Conservation (phyloP, 495 filamentous ascomycete genomes). For the Penicillium atrosanguineum region DNA sequence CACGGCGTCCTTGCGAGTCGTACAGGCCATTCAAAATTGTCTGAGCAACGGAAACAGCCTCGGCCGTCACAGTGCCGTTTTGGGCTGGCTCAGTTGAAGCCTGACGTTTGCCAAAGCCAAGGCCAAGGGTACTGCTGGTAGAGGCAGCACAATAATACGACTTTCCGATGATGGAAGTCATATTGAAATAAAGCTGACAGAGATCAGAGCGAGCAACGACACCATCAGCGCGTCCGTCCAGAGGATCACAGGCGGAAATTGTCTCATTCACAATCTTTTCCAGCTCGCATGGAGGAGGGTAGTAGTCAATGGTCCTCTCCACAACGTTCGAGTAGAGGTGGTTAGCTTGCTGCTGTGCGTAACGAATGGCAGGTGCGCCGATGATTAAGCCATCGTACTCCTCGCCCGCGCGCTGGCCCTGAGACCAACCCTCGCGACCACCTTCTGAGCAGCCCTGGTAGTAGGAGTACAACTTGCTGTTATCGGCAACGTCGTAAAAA, state of each 20-base stretch:
- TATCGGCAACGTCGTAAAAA: too few relatives aligned
- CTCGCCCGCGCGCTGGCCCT: too few relatives aligned
- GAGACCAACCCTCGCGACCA: too few relatives aligned
- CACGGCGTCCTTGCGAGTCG: constrained; percentile 40
- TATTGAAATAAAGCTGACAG: constrained; percentile 41
- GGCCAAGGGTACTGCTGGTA: constrained; percentile 7
- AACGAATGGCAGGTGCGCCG: too few relatives aligned
- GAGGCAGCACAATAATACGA: constrained; percentile 43
- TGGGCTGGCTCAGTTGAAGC: constrained; percentile 35
- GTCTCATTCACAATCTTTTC: constrained; percentile 42
- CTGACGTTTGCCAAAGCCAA: background rate
- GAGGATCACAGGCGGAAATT: constrained; percentile 44
- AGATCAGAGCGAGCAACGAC: constrained; percentile 50
- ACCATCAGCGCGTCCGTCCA: constrained; percentile 49
- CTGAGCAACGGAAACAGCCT: constrained; percentile 39
- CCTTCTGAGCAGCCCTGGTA: too few relatives aligned
- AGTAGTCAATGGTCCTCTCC: constrained; percentile 36
- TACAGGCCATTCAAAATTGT: constrained; percentile 43
- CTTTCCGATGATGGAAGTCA: constrained; percentile 37
- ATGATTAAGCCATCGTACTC: too few relatives aligned
- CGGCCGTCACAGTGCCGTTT: constrained; percentile 41
- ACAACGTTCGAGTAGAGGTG: constrained; percentile 43
- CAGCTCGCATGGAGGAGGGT: constrained; percentile 44
- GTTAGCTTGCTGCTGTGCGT: too few relatives aligned
- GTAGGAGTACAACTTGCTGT: too few relatives aligned